phyloP scores from a whole-genome alignment of 2,329 filamentous ascomycete species.

The Fusarium sp. region DNA sequence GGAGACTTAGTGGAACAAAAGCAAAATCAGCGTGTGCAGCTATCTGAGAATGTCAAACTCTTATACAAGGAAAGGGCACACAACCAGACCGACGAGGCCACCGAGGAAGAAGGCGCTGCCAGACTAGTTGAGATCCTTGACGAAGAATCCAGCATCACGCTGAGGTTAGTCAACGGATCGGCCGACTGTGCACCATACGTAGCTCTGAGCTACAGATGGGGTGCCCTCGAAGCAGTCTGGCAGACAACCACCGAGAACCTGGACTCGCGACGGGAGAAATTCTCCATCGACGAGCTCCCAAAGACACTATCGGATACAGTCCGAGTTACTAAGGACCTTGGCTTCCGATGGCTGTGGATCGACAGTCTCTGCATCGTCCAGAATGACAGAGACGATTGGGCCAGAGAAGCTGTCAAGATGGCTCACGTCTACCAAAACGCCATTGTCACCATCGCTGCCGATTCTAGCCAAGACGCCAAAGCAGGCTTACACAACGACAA shows the following conservation, averaged over 20 bases:
- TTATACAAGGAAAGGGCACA: not conserved
- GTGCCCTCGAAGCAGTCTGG: conserved; percentile 4
- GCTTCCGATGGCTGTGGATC: conserved; percentile 5
- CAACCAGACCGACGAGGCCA: accelerated
- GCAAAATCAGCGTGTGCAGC: not conserved
- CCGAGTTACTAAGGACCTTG: not conserved
- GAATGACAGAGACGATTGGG: conserved; percentile 5
- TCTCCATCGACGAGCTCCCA: not conserved
- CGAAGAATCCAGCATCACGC: not conserved
- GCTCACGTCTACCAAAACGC: conserved; percentile 14
- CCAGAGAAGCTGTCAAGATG: conserved; percentile 16
- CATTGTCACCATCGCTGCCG: conserved; percentile 4
- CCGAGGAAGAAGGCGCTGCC: not conserved
- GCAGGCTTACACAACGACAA: not conserved
- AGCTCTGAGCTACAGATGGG: conserved; percentile 16
- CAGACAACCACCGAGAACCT: conserved; percentile 5
- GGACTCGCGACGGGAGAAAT: not conserved
- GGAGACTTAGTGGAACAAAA: accelerated
- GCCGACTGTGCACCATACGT: not conserved
- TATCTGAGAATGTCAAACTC: not conserved
- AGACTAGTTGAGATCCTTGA: not conserved
- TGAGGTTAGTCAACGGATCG: not conserved
- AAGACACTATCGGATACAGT: not conserved
- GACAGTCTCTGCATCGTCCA: conserved; percentile 18
- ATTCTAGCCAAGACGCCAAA: not conserved